A percentile compares a stretch with the other conserved stretches of the same genome.
These are phyloP conservation scores for Coemansia sp. DNA, from an alignment of 192 early-diverging fungal genomes.

Conservation along the genomic window DNA sequence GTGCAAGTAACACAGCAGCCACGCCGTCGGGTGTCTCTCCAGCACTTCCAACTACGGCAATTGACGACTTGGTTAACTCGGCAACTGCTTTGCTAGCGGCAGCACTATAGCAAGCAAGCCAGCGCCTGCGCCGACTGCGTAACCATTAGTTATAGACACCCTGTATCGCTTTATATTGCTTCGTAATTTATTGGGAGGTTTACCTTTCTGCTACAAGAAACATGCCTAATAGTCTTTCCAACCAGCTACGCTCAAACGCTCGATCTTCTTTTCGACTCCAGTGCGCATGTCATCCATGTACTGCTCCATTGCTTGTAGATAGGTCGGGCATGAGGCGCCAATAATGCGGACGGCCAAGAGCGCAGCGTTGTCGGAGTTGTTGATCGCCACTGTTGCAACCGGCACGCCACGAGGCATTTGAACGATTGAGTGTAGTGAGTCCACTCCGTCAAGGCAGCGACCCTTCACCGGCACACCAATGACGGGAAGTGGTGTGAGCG, in stretches of 20 bases:
- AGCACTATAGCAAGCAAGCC: neutral
- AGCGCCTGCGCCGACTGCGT: neutral
- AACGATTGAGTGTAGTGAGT: constrained; percentile 97
- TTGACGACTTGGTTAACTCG: neutral
- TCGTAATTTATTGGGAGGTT: neutral
- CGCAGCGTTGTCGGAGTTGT: constrained; percentile 97
- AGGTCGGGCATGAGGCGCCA: constrained; percentile 75
- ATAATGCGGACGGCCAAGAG: constrained; percentile 92
- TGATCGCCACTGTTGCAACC: constrained; percentile 98
- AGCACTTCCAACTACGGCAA: neutral
- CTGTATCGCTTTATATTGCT: neutral
- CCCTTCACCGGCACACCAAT: constrained; percentile 97
- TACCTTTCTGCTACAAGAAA: neutral
- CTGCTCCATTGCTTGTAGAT: constrained; percentile 74
- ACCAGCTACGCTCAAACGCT: constrained; percentile 74
- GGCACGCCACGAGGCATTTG: constrained; percentile 99
- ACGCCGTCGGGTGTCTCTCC: neutral
- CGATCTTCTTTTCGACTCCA: constrained; percentile 88
- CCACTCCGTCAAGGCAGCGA: constrained; percentile 90
- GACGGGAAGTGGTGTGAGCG: constrained; percentile 95
- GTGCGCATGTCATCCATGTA: constrained; percentile 84
- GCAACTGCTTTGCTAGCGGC: constrained; percentile 1
- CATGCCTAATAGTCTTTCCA: constrained; percentile 73
- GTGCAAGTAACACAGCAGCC: neutral
- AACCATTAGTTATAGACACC: too few species aligned